phyloP scores from a whole-genome alignment of 2,329 filamentous ascomycete species.

The Ascochyta pisi region DNA sequence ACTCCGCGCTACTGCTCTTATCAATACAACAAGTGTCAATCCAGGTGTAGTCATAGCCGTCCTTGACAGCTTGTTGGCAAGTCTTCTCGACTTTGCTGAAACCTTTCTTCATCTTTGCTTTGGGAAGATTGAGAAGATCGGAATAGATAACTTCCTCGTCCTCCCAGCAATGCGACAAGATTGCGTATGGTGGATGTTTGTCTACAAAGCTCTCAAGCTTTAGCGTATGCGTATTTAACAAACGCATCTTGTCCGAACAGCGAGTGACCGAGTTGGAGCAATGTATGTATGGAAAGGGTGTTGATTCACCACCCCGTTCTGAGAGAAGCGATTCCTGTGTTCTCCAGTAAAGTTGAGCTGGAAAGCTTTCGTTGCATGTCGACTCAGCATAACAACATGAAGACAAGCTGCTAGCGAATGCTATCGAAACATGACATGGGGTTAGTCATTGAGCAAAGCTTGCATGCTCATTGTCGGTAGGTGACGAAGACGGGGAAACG shows the following conservation, averaged over 20 bases:
- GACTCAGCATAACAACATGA: no score
- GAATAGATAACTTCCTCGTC: conserved; percentile 22
- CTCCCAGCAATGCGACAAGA: conserved; percentile 28
- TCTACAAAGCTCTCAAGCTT: conserved; percentile 17
- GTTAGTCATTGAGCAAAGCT: no score
- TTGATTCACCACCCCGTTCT: no score
- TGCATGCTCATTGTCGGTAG: no score
- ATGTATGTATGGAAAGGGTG: background rate
- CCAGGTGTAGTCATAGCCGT: conserved; percentile 20
- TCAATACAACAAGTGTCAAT: conserved; percentile 34
- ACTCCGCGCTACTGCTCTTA: conserved; percentile 24
- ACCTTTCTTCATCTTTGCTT: conserved; percentile 18
- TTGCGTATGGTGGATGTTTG: conserved; percentile 22
- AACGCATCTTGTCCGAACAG: conserved; percentile 13
- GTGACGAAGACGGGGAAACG: background rate
- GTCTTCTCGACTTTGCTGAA: conserved; percentile 27
- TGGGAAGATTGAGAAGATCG: conserved; percentile 17
- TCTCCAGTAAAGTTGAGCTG: no score
- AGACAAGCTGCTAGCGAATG: no score
- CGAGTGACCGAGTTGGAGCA: background rate
- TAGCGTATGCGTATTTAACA: conserved; percentile 13
- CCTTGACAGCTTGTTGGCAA: conserved; percentile 12
- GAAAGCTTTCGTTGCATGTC: no score
- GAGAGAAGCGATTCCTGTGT: no score
- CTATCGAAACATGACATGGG: no score